Conservation (phyloP, 495 filamentous ascomycete species). For the Penicillium soppii region DNA sequence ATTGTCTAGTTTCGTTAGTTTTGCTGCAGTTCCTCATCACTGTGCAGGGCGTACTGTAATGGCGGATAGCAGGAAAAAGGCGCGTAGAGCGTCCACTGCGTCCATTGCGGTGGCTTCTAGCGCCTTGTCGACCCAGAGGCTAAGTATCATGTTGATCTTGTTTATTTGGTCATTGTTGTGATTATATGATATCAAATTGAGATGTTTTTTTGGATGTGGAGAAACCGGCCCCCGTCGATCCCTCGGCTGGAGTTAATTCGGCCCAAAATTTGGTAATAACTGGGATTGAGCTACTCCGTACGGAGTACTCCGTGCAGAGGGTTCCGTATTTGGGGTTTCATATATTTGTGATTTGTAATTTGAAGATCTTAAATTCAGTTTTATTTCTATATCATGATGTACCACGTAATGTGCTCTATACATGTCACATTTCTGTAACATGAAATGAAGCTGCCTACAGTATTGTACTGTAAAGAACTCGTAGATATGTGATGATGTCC, state of each 20-base stretch:
- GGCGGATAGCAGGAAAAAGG: slow-evolving; percentile 45
- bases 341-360: too few species aligned
- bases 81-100: slow-evolving; percentile 39
- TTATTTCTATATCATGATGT: too few species aligned
- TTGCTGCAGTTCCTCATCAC: slow-evolving; percentile 7
- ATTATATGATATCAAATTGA: slow-evolving; percentile 1
- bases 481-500: neutral
- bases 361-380: too few species aligned
- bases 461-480: neutral
- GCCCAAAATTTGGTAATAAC: neutral
- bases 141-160: slow-evolving; percentile 18
- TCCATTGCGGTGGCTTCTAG: slow-evolving; percentile 38
- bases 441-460: neutral
- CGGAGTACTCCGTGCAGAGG: too few species aligned
- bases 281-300: too few species aligned
- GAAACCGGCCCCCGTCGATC: slow-evolving; percentile 5
- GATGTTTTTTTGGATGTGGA: slow-evolving; percentile 7
- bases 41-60: slow-evolving; percentile 43
- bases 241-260: slow-evolving; percentile 3
- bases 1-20: slow-evolving; percentile 44
- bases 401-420: too few species aligned
- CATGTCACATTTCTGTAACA: neutral
- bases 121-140: slow-evolving; percentile 23
- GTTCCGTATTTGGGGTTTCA: too few species aligned
- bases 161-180: neutral